A percentile compares a stretch with the other conserved stretches of the same genome.
phyloP scores from a whole-genome alignment of 169 alveolate genomes.

The Plasmodium fragile region DNA sequence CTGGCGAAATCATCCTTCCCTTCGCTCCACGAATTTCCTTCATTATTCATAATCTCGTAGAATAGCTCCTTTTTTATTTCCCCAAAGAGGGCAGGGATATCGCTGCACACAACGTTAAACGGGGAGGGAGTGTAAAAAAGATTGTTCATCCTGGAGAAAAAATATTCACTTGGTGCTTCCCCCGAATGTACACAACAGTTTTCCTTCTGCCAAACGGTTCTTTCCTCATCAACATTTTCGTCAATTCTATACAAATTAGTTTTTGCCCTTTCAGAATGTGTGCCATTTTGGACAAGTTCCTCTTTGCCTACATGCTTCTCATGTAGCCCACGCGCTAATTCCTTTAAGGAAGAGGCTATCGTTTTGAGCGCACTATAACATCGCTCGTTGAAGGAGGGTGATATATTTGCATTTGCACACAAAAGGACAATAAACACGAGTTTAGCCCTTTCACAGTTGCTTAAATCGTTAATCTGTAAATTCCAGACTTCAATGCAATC shows the following conservation, averaged over 20 bases:
- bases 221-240: not conserved
- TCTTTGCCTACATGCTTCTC: not conserved
- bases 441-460: conserved; percentile 41
- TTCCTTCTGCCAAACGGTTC: not conserved
- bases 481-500: conserved; percentile 57
- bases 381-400: conserved; percentile 20
- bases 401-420: conserved; percentile 24
- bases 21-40: conserved; percentile 29
- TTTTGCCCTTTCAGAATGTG: not conserved
- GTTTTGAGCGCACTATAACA: conserved; percentile 21
- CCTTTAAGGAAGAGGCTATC: conserved; percentile 15
- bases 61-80: conserved; percentile 48
- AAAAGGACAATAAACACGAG: conserved; percentile 44
- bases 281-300: not conserved
- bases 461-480: conserved; percentile 57
- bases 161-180: not conserved
- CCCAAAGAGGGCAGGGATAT: conserved; percentile 28
- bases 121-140: conserved; percentile 6
- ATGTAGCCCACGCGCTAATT: not conserved
- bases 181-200: not conserved
- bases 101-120: not conserved
- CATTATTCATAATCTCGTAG: conserved; percentile 61
- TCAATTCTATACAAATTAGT: not conserved
- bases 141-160: conserved; percentile 20
- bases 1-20: conserved; percentile 29